Evolutionary conservation across 257 asterid species (phyloP), one percentile per base, ranked within the genome.

Genomic region (Knoxia roxburghii): DNA sequence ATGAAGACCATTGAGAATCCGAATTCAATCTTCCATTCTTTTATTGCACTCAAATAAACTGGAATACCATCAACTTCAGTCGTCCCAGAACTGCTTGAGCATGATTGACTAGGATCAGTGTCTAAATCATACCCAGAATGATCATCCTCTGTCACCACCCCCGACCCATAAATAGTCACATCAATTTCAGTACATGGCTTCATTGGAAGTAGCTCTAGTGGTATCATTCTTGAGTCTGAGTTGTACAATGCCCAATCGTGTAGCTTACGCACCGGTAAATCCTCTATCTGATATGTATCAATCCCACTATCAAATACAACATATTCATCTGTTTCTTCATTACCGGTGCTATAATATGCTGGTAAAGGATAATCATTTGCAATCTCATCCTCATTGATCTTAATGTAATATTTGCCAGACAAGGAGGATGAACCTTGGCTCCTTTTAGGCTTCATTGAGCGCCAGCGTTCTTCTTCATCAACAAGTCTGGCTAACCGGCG

Each of bases 301-400:
- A 72, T 1, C 61, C 82, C 95, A 63, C 83, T 73, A 53, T 88
- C 99, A 80, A 86, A 93, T 70, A 93, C 73, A 49, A 93, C 73
- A 77, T 90, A 90, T 73, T 93, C 99, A 71, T 93, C 99, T 5
- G 83, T 85, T 79, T 93, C 99, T 76, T 81, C 87, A 64, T 74
- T 72, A 35, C 84, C 77, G 37, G 81, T 81, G 82, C 84, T 85
- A 77, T 90, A 93, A 78, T 87, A 90, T 59, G 96, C 96, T 64
- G 99, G 99, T 64, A 88, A 72, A 64, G 97, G 99, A 77, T 93
- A 93, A 74, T 90, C 99, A 78, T 76, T 85, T 68, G 97, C 96
- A 57, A 93, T 93, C 85, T 93, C 99, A 82, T 88, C 99, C 79
- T 93, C 99, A 48, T 90, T 88, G 75, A 93, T 93, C 85, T 86